These are phyloP conservation scores for Periconia macrospinosa DNA, from an alignment of 2,329 filamentous ascomycete genomes.

Conservation along the genomic window DNA sequence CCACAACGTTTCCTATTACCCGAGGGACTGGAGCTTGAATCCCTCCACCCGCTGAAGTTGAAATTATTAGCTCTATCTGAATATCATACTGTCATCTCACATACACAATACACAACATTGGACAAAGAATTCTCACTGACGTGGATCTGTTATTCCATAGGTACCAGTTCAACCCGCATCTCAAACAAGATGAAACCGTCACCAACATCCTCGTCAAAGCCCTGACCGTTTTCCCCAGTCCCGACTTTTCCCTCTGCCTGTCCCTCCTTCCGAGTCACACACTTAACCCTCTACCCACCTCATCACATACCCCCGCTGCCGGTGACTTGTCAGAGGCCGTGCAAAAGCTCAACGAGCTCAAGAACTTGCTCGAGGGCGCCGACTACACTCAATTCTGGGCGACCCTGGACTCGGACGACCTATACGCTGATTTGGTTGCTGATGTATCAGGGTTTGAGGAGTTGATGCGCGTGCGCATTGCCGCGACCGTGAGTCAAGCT, in stretches of 20 bases:
- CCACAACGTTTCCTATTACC: conserved; percentile 99
- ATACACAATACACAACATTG: not conserved
- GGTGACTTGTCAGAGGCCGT: conserved; percentile 87
- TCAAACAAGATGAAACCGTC: conserved; percentile 93
- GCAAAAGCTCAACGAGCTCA: conserved; percentile 80
- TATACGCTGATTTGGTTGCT: conserved; percentile 92
- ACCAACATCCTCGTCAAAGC: conserved; percentile 99
- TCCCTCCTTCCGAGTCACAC: conserved; percentile 89
- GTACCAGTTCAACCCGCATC: conserved; percentile 99
- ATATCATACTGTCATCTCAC: conserved; percentile 8
- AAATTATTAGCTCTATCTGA: conserved; percentile 78
- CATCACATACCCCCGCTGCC: conserved; percentile 52
- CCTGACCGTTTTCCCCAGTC: conserved; percentile 93
- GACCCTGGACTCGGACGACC: conserved; percentile 87
- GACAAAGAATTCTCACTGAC: conserved; percentile 1
- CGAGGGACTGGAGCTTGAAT: conserved; percentile 67
- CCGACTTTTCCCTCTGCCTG: conserved; percentile 91
- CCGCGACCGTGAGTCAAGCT: conserved; percentile 83
- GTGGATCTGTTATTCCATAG: conserved; percentile 51
- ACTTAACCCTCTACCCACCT: conserved; percentile 62
- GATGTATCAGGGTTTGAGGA: conserved; percentile 97
- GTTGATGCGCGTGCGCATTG: conserved; percentile 85
- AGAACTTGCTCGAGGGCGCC: conserved; percentile 83
- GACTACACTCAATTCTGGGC: conserved; percentile 94
- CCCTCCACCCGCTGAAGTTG: conserved; percentile 66